A percentile compares a stretch with the other conserved stretches of the same genome.
These are phyloP conservation scores for Klebsormidium nitens DNA, from an alignment of 139 green algal species.

Conservation along the genomic window DNA sequence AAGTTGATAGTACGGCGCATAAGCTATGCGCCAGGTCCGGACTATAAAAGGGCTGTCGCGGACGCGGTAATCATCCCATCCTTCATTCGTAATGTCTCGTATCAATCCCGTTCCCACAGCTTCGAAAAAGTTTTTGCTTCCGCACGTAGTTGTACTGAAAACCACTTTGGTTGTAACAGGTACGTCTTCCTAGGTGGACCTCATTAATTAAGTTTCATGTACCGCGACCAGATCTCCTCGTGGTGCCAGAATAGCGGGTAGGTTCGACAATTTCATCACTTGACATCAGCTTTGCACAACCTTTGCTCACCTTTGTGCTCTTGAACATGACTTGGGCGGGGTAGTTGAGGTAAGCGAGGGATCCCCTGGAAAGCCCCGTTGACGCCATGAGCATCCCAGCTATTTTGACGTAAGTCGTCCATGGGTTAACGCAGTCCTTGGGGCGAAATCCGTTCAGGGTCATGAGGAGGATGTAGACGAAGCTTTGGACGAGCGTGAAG, in stretches of 20 bases:
- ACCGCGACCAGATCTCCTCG: too few relatives aligned
- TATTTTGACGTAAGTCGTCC: conserved; percentile 21
- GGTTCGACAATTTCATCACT: conserved; percentile 13
- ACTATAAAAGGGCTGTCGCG: too few relatives aligned
- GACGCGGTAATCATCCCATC: too few relatives aligned
- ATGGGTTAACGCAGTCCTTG: neutral
- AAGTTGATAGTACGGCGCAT: too few relatives aligned
- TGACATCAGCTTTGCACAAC: neutral
- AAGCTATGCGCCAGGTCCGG: too few relatives aligned
- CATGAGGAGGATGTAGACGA: conserved; percentile 16
- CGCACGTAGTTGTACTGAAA: too few relatives aligned
- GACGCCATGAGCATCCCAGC: neutral
- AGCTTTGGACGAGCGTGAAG: conserved; percentile 19
- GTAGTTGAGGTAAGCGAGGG: conserved; percentile 30
- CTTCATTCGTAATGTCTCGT: too few relatives aligned
- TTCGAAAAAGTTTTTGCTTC: too few relatives aligned
- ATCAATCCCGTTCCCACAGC: too few relatives aligned
- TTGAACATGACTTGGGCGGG: conserved; percentile 33
- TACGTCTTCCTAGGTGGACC: too few relatives aligned
- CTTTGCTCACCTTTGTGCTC: conserved; percentile 16
- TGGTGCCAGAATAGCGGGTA: too few relatives aligned
- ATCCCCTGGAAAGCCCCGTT: conserved; percentile 19
- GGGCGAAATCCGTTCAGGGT: conserved; percentile 24
- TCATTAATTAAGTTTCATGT: neutral
- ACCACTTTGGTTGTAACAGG: too few relatives aligned